Conservation (phyloP, 352 stramenopile species). For the Phytopythium ostracodes region DNA sequence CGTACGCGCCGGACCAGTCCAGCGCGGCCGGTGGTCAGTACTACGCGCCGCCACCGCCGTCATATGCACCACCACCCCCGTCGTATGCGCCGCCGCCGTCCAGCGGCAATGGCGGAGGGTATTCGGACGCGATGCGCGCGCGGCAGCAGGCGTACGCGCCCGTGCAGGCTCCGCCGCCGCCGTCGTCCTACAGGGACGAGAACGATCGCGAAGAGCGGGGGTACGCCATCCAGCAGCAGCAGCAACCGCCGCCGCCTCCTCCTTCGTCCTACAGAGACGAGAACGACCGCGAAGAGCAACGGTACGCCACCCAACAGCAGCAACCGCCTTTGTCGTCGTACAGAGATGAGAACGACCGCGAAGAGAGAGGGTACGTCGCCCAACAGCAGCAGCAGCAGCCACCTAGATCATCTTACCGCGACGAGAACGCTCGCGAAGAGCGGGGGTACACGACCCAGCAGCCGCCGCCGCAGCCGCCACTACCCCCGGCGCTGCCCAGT, state of each 20-base stretch:
- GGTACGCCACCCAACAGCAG: conserved; percentile 10
- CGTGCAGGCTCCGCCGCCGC: conserved; percentile 9
- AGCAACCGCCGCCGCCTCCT: not conserved
- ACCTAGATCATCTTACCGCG: not conserved
- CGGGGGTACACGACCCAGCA: not conserved
- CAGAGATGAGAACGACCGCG: conserved; percentile 6
- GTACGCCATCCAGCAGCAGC: not conserved
- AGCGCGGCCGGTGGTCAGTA: conserved; percentile 8
- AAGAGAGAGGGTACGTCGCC: conserved; percentile 10
- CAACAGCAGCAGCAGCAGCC: conserved; percentile 2
- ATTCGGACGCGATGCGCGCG: conserved; percentile 26
- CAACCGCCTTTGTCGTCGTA: conserved; percentile 4
- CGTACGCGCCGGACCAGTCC: conserved; percentile 9
- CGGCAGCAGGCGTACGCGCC: conserved; percentile 39
- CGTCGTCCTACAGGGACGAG: too few species aligned
- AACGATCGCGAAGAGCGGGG: too few species aligned
- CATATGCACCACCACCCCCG: conserved; percentile 10
- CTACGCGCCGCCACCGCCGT: conserved; percentile 4
- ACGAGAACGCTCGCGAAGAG: conserved; percentile 2
- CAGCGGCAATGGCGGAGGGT: conserved; percentile 9
- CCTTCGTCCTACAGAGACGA: not conserved
- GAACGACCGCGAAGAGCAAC: conserved; percentile 8
- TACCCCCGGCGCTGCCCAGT: conserved; percentile 11
- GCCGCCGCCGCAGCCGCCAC: conserved; percentile 13
- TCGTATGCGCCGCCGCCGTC: not conserved